Conservation (phyloP, 768 basidiomycete genomes). For the Boletus sp. region DNA sequence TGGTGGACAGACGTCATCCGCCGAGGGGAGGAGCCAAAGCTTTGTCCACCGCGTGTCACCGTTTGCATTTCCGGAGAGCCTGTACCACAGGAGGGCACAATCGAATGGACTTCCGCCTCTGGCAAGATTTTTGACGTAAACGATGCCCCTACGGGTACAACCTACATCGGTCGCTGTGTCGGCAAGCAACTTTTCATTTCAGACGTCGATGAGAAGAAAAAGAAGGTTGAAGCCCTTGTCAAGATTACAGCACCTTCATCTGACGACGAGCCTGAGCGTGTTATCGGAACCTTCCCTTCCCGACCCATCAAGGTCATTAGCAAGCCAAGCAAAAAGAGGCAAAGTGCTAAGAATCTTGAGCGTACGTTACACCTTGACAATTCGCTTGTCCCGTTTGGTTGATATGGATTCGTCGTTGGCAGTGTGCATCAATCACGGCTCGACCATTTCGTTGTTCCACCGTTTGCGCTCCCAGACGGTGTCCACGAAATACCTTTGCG, state of each 20-base stretch:
- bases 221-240: conserved; percentile 91
- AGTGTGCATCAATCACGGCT: conserved; percentile 96
- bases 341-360: conserved; percentile 90
- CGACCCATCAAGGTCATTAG: conserved; percentile 98
- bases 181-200: conserved; percentile 95
- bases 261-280: conserved; percentile 76
- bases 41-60: conserved; percentile 75
- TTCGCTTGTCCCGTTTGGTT: conserved; percentile 12
- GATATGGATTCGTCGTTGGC: conserved; percentile 12
- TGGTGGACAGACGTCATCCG: conserved; percentile 89
- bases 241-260: conserved; percentile 79
- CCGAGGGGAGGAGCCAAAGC: conserved; percentile 69
- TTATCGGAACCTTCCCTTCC: conserved; percentile 87
- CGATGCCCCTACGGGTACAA: conserved; percentile 75
- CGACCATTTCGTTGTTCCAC: conserved; percentile 93
- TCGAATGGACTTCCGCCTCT: conserved; percentile 83
- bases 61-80: conserved; percentile 92
- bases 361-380: conserved; percentile 48
- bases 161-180: conserved; percentile 89
- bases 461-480: conserved; percentile 94
- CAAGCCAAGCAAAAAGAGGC: conserved; percentile 96
- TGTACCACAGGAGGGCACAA: conserved; percentile 75
- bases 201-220: conserved; percentile 92
- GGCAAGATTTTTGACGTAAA: conserved; percentile 83
- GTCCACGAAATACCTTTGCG: conserved; percentile 93